Percentiles rank a stretch among this genome's conserved stretches.
These are phyloP conservation scores for Emericellopsis atlantica DNA, from an alignment of 2,329 filamentous ascomycete genomes.

Conservation along the genomic window DNA sequence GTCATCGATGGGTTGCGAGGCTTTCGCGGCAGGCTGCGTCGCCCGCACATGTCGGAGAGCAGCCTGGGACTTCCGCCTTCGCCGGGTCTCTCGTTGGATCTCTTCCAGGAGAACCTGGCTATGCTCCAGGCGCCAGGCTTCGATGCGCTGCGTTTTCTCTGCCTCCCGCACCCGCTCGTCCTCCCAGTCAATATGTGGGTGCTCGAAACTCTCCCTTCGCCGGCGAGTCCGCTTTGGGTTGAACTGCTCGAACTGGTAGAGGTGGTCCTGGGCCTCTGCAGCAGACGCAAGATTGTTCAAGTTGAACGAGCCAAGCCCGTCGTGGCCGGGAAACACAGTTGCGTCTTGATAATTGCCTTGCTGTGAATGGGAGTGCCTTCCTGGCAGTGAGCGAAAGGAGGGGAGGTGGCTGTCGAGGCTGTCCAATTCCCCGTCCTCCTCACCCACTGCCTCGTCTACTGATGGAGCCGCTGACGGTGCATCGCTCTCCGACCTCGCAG, in stretches of 20 bases:
- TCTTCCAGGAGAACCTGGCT: conserved; percentile 76
- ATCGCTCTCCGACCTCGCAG: conserved; percentile 45
- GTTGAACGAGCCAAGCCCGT: conserved; percentile 80
- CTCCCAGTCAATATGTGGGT: conserved; percentile 36
- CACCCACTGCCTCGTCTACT: conserved; percentile 24
- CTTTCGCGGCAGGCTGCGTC: conserved; percentile 2
- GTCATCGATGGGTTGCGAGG: conserved; percentile 13
- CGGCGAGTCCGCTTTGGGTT: conserved; percentile 57
- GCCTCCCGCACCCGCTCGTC: conserved; percentile 46
- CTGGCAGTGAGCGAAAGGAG: conserved; percentile 60
- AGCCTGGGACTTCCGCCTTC: conserved; percentile 50
- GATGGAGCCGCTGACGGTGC: conserved; percentile 23
- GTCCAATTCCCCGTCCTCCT: conserved; percentile 69
- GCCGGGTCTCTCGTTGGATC: conserved; percentile 72
- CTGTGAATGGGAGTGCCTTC: conserved; percentile 10
- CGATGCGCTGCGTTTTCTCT: conserved; percentile 74
- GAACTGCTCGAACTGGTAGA: conserved; percentile 81
- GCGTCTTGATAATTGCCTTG: conserved; percentile 25
- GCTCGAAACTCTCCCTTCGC: conserved; percentile 38
- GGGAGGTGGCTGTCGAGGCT: conserved; percentile 86
- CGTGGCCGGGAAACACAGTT: conserved; percentile 77
- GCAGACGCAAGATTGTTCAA: conserved; percentile 42
- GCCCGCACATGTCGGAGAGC: conserved; percentile 20
- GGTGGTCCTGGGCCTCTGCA: conserved; percentile 59
- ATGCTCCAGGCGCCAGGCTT: conserved; percentile 86